phyloP scores from a whole-genome alignment of 352 stramenopile species.

The Pythium periplocum region DNA sequence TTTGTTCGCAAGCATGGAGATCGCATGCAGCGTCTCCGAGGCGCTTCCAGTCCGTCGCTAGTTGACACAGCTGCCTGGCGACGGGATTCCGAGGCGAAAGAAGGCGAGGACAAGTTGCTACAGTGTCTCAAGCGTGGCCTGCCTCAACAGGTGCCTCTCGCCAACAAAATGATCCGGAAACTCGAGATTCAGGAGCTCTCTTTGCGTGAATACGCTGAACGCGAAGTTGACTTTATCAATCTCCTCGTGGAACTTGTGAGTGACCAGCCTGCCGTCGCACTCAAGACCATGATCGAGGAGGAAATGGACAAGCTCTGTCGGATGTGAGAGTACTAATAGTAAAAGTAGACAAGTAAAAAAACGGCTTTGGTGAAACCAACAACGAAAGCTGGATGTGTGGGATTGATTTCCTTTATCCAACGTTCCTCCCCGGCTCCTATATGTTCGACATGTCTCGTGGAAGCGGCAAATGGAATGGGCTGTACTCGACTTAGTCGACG shows the following conservation, averaged over 20 bases:
- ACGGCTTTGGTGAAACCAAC: too few species aligned
- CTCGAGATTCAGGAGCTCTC: slow-evolving; percentile 72
- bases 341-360: too few species aligned
- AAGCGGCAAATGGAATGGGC: background rate
- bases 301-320: slow-evolving; percentile 53
- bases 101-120: slow-evolving; percentile 56
- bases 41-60: background rate
- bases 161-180: slow-evolving; percentile 63
- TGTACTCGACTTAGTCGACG: slow-evolving; percentile 72
- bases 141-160: slow-evolving; percentile 57
- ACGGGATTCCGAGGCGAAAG: slow-evolving; percentile 30
- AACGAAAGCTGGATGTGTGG: too few species aligned
- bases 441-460: too few species aligned
- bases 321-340: too few species aligned
- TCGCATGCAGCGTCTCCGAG: slow-evolving; percentile 45
- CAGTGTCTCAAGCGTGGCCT: slow-evolving; percentile 50
- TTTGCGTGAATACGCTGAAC: slow-evolving; percentile 63
- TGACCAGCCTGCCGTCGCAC: slow-evolving; percentile 50
- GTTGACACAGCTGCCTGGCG: slow-evolving; percentile 27
- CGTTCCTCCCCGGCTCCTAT: too few species aligned
- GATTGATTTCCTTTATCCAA: too few species aligned
- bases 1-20: slow-evolving; percentile 81
- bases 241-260: slow-evolving; percentile 72
- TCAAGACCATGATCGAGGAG: slow-evolving; percentile 68
- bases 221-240: slow-evolving; percentile 80